Percentiles rank a stretch among this genome's conserved stretches.
Conservation (phyloP, 2,329 filamentous ascomycete genomes). For the Botryotinia calthae region DNA sequence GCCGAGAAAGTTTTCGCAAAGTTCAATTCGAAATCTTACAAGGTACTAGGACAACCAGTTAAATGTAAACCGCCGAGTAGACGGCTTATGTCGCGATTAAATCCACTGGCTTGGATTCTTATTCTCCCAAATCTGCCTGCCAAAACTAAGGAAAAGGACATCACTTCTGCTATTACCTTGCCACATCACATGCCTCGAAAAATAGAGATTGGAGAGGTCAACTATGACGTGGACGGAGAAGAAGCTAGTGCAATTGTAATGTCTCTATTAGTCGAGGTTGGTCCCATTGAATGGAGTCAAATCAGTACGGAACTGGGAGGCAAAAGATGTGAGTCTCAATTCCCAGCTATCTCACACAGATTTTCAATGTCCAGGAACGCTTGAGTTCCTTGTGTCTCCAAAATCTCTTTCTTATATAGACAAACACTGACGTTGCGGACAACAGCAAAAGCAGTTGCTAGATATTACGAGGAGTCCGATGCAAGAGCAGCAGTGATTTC, state of each 20-base stretch:
- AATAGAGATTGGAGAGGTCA: conserved; percentile 24
- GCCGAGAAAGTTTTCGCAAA: conserved; percentile 29
- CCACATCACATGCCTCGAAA: conserved; percentile 25
- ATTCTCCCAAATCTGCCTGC: conserved; percentile 29
- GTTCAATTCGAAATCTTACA: conserved; percentile 30
- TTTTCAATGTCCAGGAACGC: neutral
- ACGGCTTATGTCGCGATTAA: neutral
- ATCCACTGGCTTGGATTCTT: conserved; percentile 31
- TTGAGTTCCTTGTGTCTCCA: neutral
- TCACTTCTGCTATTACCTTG: conserved; percentile 23
- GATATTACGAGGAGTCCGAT: conserved; percentile 42
- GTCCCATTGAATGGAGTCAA: conserved; percentile 21
- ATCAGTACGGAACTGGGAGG: neutral
- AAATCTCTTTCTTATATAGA: neutral
- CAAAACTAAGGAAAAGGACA: conserved; percentile 24
- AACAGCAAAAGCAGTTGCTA: conserved; percentile 41
- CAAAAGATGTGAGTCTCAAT: neutral
- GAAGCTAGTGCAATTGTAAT: conserved; percentile 28
- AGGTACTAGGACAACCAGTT: conserved; percentile 25
- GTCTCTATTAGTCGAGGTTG: conserved; percentile 21
- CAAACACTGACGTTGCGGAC: neutral
- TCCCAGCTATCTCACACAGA: neutral
- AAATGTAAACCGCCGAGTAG: conserved; percentile 19
- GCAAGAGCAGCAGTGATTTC: conserved; percentile 39
- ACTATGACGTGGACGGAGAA: conserved; percentile 24